Percentiles rank a stretch among this genome's conserved stretches.
Conservation (phyloP, 306 rosid species). For the Acmispon strigosus region DNA sequence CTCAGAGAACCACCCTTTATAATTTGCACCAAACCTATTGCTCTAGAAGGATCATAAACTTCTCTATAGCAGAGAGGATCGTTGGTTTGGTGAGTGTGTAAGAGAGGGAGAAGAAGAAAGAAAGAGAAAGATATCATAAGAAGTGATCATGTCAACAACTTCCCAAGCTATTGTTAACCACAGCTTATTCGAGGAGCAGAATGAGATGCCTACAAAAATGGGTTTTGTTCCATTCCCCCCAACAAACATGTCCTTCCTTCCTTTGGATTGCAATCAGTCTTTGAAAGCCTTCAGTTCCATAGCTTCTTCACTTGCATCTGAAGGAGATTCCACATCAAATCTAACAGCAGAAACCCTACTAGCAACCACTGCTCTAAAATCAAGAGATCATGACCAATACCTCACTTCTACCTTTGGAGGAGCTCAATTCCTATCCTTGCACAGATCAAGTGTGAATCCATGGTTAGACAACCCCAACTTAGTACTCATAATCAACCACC, state of each 20-base stretch:
- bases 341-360: constrained; percentile 73
- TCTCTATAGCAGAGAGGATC: too few relatives aligned
- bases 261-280: constrained; percentile 52
- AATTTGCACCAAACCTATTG: neutral
- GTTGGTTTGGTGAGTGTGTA: neutral
- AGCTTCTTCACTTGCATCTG: constrained; percentile 43
- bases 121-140: neutral
- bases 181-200: constrained; percentile 54
- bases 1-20: neutral
- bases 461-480: constrained; percentile 41
- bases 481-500: neutral
- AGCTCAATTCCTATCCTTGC: constrained; percentile 73
- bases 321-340: constrained; percentile 29
- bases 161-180: constrained; percentile 49
- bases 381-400: constrained; percentile 26
- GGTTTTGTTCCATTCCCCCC: constrained; percentile 65
- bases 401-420: constrained; percentile 39
- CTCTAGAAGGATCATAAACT: constrained; percentile 10
- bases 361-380: constrained; percentile 34
- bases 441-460: constrained; percentile 62
- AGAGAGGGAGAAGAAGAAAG: neutral
- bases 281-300: constrained; percentile 38
- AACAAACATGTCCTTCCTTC: constrained; percentile 42
- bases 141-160: constrained; percentile 40
- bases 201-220: constrained; percentile 41